Evolutionary conservation across 495 filamentous ascomycete species (phyloP), one percentile per base, ranked within the genome.

Genomic region (Cercophora newfieldiana): DNA sequence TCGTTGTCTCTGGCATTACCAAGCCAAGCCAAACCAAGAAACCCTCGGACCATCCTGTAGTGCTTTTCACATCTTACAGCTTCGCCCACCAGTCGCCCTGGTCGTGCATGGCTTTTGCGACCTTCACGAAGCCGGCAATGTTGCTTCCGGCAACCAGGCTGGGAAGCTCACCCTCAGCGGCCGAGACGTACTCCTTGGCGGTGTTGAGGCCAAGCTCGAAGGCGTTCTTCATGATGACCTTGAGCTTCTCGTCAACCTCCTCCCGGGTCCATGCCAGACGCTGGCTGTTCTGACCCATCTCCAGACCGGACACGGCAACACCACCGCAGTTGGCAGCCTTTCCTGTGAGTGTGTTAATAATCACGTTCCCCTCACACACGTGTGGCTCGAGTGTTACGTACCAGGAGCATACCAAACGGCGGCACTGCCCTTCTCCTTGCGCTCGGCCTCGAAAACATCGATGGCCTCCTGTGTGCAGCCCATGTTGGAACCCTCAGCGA

Each of bases 401-500:
- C 93, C 94, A 62, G 94, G 95, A 16, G 89, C 95, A 79, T 98
- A 99, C 95, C 95, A 99, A 76, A 97, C 90, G 69, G 91, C 88
- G 12, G 83, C 76, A 26, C 75, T 80, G 59, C 86, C 87, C 80
- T 91, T 89, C 71, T 82, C 83, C 71, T 86, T 86, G 60, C 95
- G 87, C 77, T 87, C 78, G 28, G 87, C 89, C 86, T 99, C 95
- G 79, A 97, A 99, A 66, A 91, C 84, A 70, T 96, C 88, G 78
- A 99, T 97, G 69, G 95, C 95, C 66, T 90, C 93, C 81, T 94
- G 93, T 55, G 94, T 96, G 83, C 92, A 97, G 61, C 95, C 95
- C 94, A 99, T 99, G 85, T 99, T 99, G 80, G 90, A 94, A 26
- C 95, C 95, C 81, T 99, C 95, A 64, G 95, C 95, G 72, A 98